Conservation (phyloP, 1,139 yeast species). For the Yamadazyma atlantica region DNA sequence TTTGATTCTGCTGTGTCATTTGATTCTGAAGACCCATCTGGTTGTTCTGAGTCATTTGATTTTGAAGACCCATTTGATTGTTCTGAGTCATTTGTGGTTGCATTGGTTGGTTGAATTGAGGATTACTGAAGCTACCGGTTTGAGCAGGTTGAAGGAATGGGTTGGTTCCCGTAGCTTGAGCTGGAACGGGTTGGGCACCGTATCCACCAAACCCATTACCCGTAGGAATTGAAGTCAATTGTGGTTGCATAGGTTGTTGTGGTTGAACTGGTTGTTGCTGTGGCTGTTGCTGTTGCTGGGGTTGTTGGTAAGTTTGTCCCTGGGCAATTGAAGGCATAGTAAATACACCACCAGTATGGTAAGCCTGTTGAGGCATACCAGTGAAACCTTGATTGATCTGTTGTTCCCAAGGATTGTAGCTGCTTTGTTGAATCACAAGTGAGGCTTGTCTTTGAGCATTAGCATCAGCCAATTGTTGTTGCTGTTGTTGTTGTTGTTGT, state of each 20-base stretch:
- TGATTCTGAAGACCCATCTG: constrained; percentile 22
- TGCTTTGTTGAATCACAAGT: constrained; percentile 42
- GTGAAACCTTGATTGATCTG: constrained; percentile 7
- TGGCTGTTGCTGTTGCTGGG: no score
- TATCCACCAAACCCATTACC: constrained; percentile 63
- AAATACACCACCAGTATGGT: constrained; percentile 13
- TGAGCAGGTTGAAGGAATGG: constrained; percentile 22
- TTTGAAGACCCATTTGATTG: no score
- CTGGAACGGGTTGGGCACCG: constrained; percentile 26
- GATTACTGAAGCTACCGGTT: constrained; percentile 14
- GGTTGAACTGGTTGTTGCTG: constrained; percentile 12
- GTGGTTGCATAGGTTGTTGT: constrained; percentile 9
- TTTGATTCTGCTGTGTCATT: constrained; percentile 14
- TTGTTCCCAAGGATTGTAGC: constrained; percentile 47
- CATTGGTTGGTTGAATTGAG: constrained; percentile 12
- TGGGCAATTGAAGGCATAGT: constrained; percentile 15
- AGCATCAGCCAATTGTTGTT: constrained; percentile 2
- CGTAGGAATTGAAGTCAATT: constrained; percentile 37
- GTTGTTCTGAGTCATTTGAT: constrained; percentile 18
- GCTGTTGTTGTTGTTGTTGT: constrained; percentile 7
- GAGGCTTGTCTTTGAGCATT: constrained; percentile 26
- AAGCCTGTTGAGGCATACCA: constrained; percentile 8
- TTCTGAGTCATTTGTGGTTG: constrained; percentile 17
- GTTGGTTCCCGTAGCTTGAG: constrained; percentile 24
- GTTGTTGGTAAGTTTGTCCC: constrained; percentile 13